A percentile compares a stretch with the other conserved stretches of the same genome.
These are phyloP conservation scores for Epichloe amarillans DNA, from an alignment of 2,329 filamentous ascomycete species.

Conservation along the genomic window DNA sequence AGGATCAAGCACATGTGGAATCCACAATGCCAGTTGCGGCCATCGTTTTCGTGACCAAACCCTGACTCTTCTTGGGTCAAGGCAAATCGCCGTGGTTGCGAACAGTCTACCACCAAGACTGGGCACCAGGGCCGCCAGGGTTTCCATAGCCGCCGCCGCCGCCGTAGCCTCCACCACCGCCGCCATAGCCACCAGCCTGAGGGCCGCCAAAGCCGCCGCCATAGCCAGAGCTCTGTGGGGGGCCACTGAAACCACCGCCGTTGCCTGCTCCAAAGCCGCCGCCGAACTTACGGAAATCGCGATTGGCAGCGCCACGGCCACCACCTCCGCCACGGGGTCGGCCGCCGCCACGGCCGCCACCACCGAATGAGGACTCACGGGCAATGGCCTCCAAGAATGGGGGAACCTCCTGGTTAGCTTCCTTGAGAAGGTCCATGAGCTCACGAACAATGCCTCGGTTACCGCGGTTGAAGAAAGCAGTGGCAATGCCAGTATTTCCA, in stretches of 20 bases:
- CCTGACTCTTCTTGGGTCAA: background rate
- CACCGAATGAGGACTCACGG: slow-evolving; percentile 78
- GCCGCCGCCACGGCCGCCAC: slow-evolving; percentile 50
- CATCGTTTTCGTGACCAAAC: background rate
- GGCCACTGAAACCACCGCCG: slow-evolving; percentile 20
- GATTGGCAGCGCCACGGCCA: slow-evolving; percentile 59
- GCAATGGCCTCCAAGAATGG: slow-evolving; percentile 93
- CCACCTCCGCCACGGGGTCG: slow-evolving; percentile 41
- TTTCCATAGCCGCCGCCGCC: slow-evolving; percentile 44
- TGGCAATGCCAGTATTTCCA: slow-evolving; percentile 95
- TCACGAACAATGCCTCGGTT: slow-evolving; percentile 97
- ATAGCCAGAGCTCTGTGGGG: slow-evolving; percentile 22
- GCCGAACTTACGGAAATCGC: slow-evolving; percentile 78
- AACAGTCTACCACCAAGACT: slow-evolving; percentile 47
- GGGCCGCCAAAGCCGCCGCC: slow-evolving; percentile 23
- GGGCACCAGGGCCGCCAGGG: slow-evolving; percentile 54
- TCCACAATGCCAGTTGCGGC: slow-evolving; percentile 7
- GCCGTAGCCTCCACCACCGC: slow-evolving; percentile 28
- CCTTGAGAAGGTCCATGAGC: slow-evolving; percentile 93
- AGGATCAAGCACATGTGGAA: background rate
- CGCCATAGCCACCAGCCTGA: slow-evolving; percentile 25
- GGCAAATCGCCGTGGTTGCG: slow-evolving; percentile 2
- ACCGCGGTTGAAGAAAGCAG: slow-evolving; percentile 98
- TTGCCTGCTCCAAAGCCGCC: slow-evolving; percentile 28
- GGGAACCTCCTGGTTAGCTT: slow-evolving; percentile 95